Base-by-base conservation (phyloP, 2,329 filamentous ascomycete genomes). In the Madurella mycetomatis region DNA sequence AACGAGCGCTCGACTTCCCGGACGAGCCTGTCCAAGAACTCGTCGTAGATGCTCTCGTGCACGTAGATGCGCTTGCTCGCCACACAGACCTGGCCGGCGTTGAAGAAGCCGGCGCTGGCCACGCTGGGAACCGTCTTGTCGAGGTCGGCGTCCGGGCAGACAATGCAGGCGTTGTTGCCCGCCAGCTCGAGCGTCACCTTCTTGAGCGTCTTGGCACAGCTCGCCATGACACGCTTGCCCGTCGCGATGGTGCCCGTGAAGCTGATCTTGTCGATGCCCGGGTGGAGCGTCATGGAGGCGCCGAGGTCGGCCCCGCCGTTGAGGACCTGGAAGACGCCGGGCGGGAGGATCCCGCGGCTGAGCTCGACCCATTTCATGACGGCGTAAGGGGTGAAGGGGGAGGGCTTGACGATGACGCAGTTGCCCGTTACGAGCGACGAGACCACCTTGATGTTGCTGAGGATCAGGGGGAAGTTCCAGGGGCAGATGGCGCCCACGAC, bases 61-160 rank as follows among this genome's bases (percentile, higher is more conserved):
- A 86, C 76, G 62, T 82, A 85, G 31, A 85, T 68, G 1, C 82
- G 73, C 68, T 85, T 85, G 50, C 74, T 76, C 43, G 76, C 76
- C 19, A 83, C 73, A 64, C 80, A 83, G 45, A 82, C 73, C 63
- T 82, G 79, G 13, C 79, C 76, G 0, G 76, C 76, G 62, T 81
- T 78, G 54, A 78, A 73, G 58, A 83, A 80, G 8, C 74, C 73
- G 5, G 74, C 72, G 2, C 68, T 65, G 0, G 76, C 78, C 9
- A 81, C 69, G 54, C 73, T 65, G 4, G 69, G 70, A 5, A 78
- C 72, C 12, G 75, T 67, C 11, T 68, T 68, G 8, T 68, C 72
- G 5, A 82, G 65, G 51, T 82, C 76, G 1, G 78, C 76, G 64
- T 82, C 78, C 1, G 73, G 70, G 56, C 75, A 80, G 19, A 83